Conservation (phyloP, 2,329 filamentous ascomycete genomes). For the Tolypocladium cylindrosporum region DNA sequence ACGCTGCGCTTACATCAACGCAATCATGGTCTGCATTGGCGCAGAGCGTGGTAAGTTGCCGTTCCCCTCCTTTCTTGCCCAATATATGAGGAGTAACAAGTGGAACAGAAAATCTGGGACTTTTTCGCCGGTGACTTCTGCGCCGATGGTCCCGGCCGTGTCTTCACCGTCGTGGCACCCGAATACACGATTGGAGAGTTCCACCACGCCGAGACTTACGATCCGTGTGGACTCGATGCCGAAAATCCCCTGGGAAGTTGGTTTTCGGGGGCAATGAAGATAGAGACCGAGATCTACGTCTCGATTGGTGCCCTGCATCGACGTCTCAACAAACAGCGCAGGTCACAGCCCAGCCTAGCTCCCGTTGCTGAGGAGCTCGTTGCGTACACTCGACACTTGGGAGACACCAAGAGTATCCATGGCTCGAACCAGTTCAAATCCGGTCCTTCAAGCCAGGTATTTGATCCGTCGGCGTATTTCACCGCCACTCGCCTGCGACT, state of each 20-base stretch:
- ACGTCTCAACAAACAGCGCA: neutral
- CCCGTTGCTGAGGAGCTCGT: constrained; percentile 3
- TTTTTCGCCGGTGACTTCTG: constrained; percentile 9
- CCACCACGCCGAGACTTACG: neutral
- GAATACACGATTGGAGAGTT: constrained; percentile 14
- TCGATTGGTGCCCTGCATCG: constrained; percentile 5
- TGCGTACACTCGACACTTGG: neutral
- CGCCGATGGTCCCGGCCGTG: constrained; percentile 8
- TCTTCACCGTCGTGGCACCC: constrained; percentile 16
- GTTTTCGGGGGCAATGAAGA: constrained; percentile 5
- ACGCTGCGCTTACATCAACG: constrained; percentile 11
- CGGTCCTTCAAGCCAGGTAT: neutral
- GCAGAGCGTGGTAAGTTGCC: constrained; percentile 12
- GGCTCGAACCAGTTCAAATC: constrained; percentile 9
- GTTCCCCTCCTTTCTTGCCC: neutral
- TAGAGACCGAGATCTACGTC: constrained; percentile 7
- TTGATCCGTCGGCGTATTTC: constrained; percentile 7
- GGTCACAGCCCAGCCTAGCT: neutral
- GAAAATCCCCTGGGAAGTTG: constrained; percentile 1
- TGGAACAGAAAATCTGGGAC: constrained; percentile 16
- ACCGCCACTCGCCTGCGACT: constrained; percentile 3
- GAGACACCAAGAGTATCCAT: constrained; percentile 5
- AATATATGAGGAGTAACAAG: neutral
- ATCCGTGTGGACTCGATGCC: constrained; percentile 2
- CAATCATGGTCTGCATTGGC: constrained; percentile 13